Conservation (phyloP, 306 rosid species). For the Luffa acutangula region DNA sequence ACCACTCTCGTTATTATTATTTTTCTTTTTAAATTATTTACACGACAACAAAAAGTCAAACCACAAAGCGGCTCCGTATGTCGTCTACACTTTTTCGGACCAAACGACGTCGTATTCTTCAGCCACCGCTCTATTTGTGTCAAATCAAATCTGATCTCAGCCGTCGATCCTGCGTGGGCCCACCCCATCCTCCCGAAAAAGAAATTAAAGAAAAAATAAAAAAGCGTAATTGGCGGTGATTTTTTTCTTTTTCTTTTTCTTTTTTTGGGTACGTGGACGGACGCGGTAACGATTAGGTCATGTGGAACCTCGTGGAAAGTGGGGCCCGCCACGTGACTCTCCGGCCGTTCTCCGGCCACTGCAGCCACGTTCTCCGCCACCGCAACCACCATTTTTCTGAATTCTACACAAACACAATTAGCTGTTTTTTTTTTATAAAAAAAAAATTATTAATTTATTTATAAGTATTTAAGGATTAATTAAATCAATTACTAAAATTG, state of each 20-base stretch:
- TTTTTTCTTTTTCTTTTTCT: not conserved
- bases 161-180: not conserved
- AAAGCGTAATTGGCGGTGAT: not conserved
- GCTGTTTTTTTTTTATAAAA: not conserved
- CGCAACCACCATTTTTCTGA: not conserved
- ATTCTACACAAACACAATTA: not conserved
- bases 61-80: not conserved
- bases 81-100: not conserved
- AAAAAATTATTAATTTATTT: not conserved
- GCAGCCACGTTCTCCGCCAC: conserved; percentile 7
- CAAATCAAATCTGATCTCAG: not conserved
- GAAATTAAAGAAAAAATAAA: not conserved
- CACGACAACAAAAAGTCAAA: not conserved
- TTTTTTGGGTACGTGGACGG: not conserved
- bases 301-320: not conserved
- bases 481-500: not conserved
- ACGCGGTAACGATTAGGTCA: conserved; percentile 6
- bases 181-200: not conserved
- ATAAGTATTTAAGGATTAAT: not conserved
- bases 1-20: not conserved
- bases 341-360: not conserved
- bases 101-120: not conserved
- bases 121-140: not conserved
- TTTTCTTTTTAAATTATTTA: not conserved
- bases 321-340: not conserved